Evolutionary conservation across 306 rosid genomes (phyloP).

Genomic region (Quercus bicolor): DNA sequence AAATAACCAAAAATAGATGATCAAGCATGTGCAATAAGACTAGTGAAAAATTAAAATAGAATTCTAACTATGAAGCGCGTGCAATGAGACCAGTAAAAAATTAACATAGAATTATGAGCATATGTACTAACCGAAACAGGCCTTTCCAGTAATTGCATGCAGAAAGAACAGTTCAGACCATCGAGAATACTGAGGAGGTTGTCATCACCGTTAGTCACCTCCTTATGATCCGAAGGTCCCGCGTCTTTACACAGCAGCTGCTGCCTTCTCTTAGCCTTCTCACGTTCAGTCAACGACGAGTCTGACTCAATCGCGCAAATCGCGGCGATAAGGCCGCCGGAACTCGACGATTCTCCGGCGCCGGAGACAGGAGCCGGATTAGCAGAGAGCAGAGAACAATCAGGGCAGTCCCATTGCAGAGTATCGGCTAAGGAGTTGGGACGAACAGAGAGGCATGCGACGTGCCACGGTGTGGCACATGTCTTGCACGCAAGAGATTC

Average conservation of each 20-base stretch:
- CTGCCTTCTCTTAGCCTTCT: slow-evolving; percentile 63
- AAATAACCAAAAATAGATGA: no score
- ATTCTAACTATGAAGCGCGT: fast-evolving
- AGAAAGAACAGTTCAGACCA: slow-evolving; percentile 57
- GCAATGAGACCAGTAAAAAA: neutral
- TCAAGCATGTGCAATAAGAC: no score
- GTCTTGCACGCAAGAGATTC: slow-evolving; percentile 42
- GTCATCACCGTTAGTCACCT: neutral
- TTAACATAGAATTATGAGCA: no score
- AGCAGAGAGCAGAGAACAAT: slow-evolving; percentile 28
- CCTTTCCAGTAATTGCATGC: slow-evolving; percentile 66
- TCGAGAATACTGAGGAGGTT: slow-evolving; percentile 33
- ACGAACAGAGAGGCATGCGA: slow-evolving; percentile 27
- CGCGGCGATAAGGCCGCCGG: slow-evolving; percentile 30
- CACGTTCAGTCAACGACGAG: slow-evolving; percentile 31
- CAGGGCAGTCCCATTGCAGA: slow-evolving; percentile 51
- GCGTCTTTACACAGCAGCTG: slow-evolving; percentile 43
- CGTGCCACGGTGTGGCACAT: slow-evolving; percentile 54
- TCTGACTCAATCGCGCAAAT: slow-evolving; percentile 53
- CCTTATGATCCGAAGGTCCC: neutral
- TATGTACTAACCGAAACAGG: slow-evolving; percentile 62
- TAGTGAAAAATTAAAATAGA: no score
- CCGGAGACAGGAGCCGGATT: neutral
- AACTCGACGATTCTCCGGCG: neutral
- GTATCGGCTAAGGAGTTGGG: slow-evolving; percentile 35